Conservation (phyloP, 2,329 filamentous ascomycete species). For the Akanthomyces lecanii region DNA sequence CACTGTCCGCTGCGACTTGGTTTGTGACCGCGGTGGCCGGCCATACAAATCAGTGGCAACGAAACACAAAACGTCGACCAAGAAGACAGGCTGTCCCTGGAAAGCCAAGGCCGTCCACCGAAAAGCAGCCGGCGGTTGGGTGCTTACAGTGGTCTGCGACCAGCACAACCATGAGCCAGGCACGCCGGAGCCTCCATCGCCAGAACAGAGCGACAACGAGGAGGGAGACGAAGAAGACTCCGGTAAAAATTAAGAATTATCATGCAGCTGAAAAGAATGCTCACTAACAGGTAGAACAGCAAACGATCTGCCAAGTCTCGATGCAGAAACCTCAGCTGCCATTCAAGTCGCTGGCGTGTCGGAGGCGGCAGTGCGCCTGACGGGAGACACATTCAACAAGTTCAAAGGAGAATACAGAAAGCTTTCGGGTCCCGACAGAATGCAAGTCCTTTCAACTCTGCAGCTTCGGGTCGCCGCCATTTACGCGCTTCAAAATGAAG, state of each 20-base stretch:
- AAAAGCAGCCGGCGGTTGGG: conserved; percentile 41
- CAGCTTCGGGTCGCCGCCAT: conserved; percentile 42
- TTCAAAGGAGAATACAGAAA: conserved; percentile 42
- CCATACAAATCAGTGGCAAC: conserved; percentile 42
- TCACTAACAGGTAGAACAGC: conserved; percentile 13
- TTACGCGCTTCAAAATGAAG: conserved; percentile 43
- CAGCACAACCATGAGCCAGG: conserved; percentile 43
- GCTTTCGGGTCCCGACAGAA: conserved; percentile 37
- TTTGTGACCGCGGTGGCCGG: conserved; percentile 42
- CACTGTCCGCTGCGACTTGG: conserved; percentile 41
- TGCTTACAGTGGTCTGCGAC: conserved; percentile 41
- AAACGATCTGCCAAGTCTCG: conserved; percentile 17
- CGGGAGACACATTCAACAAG: conserved; percentile 41
- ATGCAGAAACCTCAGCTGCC: conserved; percentile 24
- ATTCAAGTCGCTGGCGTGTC: conserved; percentile 39
- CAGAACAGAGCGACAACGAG: conserved; percentile 31
- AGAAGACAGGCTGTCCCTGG: conserved; percentile 44
- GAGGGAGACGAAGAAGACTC: conserved; percentile 29
- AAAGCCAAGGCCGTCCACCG: conserved; percentile 43
- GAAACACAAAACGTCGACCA: conserved; percentile 43
- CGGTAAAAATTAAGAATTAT: conserved; percentile 17
- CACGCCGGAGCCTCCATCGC: conserved; percentile 39
- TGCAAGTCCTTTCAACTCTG: conserved; percentile 36
- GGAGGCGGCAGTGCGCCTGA: conserved; percentile 35
- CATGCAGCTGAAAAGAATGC: not conserved